Percentiles rank a stretch among this genome's conserved stretches.
These are phyloP conservation scores for Gossypium stocksii DNA, from an alignment of 345 rosid species.

Conservation along the genomic window DNA sequence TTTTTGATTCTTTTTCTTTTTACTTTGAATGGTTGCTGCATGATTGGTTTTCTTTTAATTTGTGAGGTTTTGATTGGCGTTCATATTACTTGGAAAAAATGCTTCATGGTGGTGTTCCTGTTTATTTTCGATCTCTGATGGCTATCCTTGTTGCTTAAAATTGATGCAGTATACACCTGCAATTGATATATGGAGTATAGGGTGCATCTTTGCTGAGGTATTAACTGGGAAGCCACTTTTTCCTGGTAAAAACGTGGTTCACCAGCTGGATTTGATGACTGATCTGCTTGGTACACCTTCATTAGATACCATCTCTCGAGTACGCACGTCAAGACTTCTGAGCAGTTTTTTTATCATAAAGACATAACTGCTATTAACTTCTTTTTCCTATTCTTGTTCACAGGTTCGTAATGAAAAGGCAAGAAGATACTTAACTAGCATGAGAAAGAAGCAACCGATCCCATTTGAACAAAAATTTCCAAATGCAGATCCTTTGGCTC, in stretches of 20 bases:
- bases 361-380: background rate
- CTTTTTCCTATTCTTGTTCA: background rate
- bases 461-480: conserved; percentile 74
- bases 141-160: background rate
- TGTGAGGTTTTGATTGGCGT: background rate
- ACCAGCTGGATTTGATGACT: conserved; percentile 92
- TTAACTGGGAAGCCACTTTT: conserved; percentile 81
- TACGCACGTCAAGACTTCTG: conserved; percentile 23
- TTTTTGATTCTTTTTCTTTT: background rate
- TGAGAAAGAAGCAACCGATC: conserved; percentile 84
- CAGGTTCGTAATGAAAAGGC: conserved; percentile 97
- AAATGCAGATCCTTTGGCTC: conserved; percentile 77
- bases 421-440: conserved; percentile 83
- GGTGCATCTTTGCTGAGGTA: conserved; percentile 95
- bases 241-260: conserved; percentile 97
- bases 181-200: conserved; percentile 96
- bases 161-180: conserved; percentile 87
- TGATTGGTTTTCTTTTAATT: conserved; percentile 1
- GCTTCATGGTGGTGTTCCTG: background rate
- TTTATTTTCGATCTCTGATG: conserved; percentile 3
- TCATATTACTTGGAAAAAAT: background rate
- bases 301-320: conserved; percentile 82
- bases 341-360: background rate
- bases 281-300: conserved; percentile 95
- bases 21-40: background rate